phyloP scores from a whole-genome alignment of 2,329 filamentous ascomycete genomes.

The Fusarium palustre region DNA sequence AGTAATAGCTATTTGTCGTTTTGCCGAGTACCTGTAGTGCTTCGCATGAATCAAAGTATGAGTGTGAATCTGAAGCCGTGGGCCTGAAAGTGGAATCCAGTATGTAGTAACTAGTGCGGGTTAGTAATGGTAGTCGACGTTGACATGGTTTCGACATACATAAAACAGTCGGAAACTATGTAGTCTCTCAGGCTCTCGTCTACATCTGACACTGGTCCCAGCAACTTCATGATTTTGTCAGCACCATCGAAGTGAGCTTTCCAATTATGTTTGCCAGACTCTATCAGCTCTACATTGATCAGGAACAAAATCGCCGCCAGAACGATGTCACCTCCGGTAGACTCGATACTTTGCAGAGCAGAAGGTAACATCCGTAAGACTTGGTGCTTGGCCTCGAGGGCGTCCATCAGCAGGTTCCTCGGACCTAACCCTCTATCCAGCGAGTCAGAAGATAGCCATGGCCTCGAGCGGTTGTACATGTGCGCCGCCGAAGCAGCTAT shows the following conservation, averaged over 20 bases:
- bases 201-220: slow-evolving; percentile 51
- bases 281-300: slow-evolving; percentile 63
- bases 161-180: slow-evolving; percentile 62
- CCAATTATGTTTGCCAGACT: slow-evolving; percentile 62
- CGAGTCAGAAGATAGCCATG: slow-evolving; percentile 47
- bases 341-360: slow-evolving; percentile 55
- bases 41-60: slow-evolving; percentile 54
- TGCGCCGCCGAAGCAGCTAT: slow-evolving; percentile 63
- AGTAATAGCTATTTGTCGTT: slow-evolving; percentile 60
- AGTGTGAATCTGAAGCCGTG: slow-evolving; percentile 47
- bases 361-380: slow-evolving; percentile 57
- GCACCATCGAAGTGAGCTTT: slow-evolving; percentile 61
- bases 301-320: slow-evolving; percentile 62
- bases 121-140: slow-evolving; percentile 13
- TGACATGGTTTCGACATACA: slow-evolving; percentile 47
- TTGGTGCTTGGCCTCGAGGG: slow-evolving; percentile 59
- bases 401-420: slow-evolving; percentile 55
- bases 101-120: slow-evolving; percentile 56
- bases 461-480: slow-evolving; percentile 57
- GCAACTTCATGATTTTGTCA: slow-evolving; percentile 56
- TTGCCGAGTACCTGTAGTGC: slow-evolving; percentile 54
- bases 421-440: slow-evolving; percentile 44
- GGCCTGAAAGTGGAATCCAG: slow-evolving; percentile 59
- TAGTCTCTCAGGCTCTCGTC: slow-evolving; percentile 57
- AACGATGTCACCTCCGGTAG: slow-evolving; percentile 55